Evolutionary conservation across 192 early-diverging fungal species (phyloP).

Genomic region (Radiomyces spectabilis): DNA sequence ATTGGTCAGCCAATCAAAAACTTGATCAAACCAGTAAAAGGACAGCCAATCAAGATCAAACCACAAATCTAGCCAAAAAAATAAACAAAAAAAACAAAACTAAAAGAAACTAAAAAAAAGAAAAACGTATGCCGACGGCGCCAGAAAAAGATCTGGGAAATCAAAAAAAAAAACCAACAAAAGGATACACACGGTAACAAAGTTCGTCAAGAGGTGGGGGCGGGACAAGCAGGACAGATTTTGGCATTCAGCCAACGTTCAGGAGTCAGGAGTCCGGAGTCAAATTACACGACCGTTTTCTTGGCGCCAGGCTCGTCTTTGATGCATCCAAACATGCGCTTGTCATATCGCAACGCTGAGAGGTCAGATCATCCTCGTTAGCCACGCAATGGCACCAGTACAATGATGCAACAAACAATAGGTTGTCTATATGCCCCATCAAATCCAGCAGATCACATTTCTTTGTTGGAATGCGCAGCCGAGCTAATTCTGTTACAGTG

Average conservation of each 20-base stretch:
- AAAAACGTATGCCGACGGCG: no score
- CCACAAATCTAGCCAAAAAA: background rate
- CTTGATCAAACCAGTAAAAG: no score
- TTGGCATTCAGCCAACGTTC: no score
- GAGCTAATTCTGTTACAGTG: slow-evolving; percentile 2
- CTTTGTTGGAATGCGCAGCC: background rate
- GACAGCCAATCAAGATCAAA: background rate
- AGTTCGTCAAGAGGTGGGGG: no score
- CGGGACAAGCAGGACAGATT: no score
- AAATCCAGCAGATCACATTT: slow-evolving; percentile 5
- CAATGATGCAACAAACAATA: slow-evolving; percentile 4
- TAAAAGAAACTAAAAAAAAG: background rate
- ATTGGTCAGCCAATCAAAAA: no score
- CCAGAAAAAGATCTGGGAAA: no score
- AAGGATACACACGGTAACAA: no score
- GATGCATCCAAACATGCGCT: background rate
- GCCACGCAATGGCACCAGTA: slow-evolving; percentile 3
- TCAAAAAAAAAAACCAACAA: no score
- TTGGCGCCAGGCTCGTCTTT: background rate
- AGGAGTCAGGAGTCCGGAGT: background rate
- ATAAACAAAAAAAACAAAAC: background rate
- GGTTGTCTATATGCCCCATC: slow-evolving; percentile 2
- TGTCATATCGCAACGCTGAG: background rate
- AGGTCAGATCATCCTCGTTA: slow-evolving; percentile 1
- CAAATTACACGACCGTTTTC: background rate